phyloP scores from a whole-genome alignment of 2,329 filamentous ascomycete genomes.

The Cercospora beticola region DNA sequence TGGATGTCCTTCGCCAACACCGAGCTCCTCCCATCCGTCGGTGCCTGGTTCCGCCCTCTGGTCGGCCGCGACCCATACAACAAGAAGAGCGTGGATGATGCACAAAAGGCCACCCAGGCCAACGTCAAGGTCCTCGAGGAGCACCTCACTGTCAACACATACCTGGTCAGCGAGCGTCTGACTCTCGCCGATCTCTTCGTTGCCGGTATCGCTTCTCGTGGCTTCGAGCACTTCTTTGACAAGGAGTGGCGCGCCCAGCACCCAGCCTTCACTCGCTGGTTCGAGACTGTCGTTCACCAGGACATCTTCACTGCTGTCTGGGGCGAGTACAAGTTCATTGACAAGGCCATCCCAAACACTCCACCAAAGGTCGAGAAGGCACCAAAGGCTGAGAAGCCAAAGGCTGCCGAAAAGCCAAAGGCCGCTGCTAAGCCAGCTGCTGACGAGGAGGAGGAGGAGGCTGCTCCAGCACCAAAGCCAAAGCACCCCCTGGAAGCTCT shows the following conservation, averaged over 20 bases:
- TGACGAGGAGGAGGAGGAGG: constrained; percentile 61
- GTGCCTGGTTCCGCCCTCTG: constrained; percentile 82
- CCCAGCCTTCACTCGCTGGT: constrained; percentile 92
- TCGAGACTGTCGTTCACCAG: constrained; percentile 89
- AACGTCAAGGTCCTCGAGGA: constrained; percentile 73
- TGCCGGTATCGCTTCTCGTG: constrained; percentile 74
- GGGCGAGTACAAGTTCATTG: constrained; percentile 73
- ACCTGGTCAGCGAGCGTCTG: constrained; percentile 95
- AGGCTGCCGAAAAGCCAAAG: constrained; percentile 58
- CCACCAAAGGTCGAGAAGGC: constrained; percentile 61
- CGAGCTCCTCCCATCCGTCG: constrained; percentile 73
- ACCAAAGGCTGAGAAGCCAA: constrained; percentile 65
- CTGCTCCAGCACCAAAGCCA: constrained; percentile 71
- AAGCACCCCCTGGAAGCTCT: constrained; percentile 95
- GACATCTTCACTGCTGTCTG: constrained; percentile 81
- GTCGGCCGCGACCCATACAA: constrained; percentile 83
- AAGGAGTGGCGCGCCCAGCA: constrained; percentile 79
- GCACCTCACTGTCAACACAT: constrained; percentile 90
- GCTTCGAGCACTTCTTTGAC: constrained; percentile 93
- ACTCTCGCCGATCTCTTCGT: constrained; percentile 93
- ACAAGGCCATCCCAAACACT: constrained; percentile 72
- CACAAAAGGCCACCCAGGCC: constrained; percentile 66
- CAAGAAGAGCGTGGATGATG: constrained; percentile 93
- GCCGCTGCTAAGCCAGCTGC: constrained; percentile 53
- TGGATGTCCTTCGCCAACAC: constrained; percentile 98